These are phyloP conservation scores for Cucurbita moschata DNA, from an alignment of 306 rosid species.

Conservation along the genomic window DNA sequence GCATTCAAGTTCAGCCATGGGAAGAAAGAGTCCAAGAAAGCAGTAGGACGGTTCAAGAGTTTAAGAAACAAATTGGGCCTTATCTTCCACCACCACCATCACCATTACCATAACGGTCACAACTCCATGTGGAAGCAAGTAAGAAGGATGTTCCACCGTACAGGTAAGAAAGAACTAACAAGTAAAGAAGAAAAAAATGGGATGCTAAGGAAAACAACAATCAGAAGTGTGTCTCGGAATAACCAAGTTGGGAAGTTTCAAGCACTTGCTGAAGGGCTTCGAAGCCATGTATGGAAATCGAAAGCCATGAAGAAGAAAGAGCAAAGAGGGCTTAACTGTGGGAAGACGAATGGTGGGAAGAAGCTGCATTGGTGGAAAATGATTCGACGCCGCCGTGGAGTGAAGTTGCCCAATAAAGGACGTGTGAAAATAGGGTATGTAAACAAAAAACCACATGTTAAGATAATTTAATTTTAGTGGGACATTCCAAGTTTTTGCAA, in stretches of 20 bases:
- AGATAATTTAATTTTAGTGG: neutral
- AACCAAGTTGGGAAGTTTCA: constrained; percentile 41
- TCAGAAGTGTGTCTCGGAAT: constrained; percentile 8
- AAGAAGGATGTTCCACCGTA: constrained; percentile 18
- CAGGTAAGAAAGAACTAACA: constrained; percentile 4
- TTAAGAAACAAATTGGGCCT: constrained; percentile 54
- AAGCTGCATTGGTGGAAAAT: constrained; percentile 46
- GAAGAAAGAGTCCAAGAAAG: constrained; percentile 11
- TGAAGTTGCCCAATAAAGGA: constrained; percentile 29
- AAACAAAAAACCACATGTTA: constrained; percentile 20
- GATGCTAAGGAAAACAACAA: constrained; percentile 12
- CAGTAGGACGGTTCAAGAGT: constrained; percentile 32
- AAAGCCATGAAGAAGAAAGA: constrained; percentile 20
- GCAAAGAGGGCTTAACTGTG: constrained; percentile 2
- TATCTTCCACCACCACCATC: constrained; percentile 62
- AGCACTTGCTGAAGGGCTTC: constrained; percentile 39
- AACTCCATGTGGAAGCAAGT: constrained; percentile 32
- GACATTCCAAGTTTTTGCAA: neutral
- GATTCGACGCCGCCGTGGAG: constrained; percentile 18
- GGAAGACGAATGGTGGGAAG: constrained; percentile 12
- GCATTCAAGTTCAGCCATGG: neutral
- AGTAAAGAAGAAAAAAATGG: neutral
- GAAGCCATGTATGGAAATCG: constrained; percentile 28
- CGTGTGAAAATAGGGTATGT: constrained; percentile 27
- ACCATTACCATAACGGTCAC: neutral